Base-by-base conservation (phyloP, 2,329 filamentous ascomycete genomes). In the Arthrobotrys iridis region DNA sequence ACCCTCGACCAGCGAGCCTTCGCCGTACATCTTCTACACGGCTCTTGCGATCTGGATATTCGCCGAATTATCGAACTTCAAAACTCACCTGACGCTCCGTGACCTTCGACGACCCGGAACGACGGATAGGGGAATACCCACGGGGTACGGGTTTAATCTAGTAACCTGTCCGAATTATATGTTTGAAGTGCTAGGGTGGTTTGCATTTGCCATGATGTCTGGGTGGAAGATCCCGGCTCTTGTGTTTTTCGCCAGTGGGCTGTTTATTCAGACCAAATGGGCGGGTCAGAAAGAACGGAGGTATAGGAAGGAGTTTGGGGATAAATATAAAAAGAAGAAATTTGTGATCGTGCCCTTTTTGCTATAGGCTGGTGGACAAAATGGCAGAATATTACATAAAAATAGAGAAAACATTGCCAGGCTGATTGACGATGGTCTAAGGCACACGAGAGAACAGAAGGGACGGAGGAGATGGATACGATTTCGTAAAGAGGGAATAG, bases 101-200 rank as follows among this genome's bases (percentile, higher is more conserved):
- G 87, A 88, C 76, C 87, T 99, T 77, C 90, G 95, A 58, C 90
- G 89, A 67, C 86, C 88, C 0, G 93, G 93, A 66, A 91, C 90
- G 78, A 94, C 91, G 0, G 93, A 96, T 82, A 88, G 94, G 73
- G 93, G 93, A 79, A 96, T 99, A 77, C 95, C 95, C 0, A 85
- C 85, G 68, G 95, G 95, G 24, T 88, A 94, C 71, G 92, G 93
- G 28, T 98, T 97, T 83, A 86, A 85, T 77, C 83, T 92, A 35
- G 94, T 99, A 60, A 99, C 95, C 10, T 96, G 93, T 84, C 95
- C 95, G 43, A 99, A 99, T 85, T 99, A 99, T 85, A 88, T 96
- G 85, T 98, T 96, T 79, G 95, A 99, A 82, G 86, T 91, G 4
- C 82, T 96, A 37, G 88, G 93, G 0, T 99, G 95, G 95, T 79